Base-by-base conservation (phyloP, 306 rosid species). In the Cicer pinnatifidum region DNA sequence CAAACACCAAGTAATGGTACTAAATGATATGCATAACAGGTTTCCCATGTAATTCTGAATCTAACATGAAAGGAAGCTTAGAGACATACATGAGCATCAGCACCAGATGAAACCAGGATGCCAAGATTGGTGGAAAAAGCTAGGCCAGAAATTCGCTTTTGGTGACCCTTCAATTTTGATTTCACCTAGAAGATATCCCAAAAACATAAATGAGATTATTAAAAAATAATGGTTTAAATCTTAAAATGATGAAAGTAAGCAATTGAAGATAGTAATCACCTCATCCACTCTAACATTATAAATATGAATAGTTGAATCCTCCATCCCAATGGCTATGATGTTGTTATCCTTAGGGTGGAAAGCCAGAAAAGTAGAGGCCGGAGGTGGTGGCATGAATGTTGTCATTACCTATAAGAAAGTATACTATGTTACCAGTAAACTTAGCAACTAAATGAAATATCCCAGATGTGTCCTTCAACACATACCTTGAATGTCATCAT, bases 271-370 rank as follows among this genome's bases (percentile, higher is more conserved):
- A 37, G 69, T 43, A 75, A 56, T 64, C 84, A 92, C 98, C 98
- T 90, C 98, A 79, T 83, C 91, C 67, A 86, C 88, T 80, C 95
- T 81, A 69, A 85, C 90, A 83, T 86, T 88, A 81, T 87, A 92
- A 67, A 92, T 92, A 66, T 85, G 89, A 78, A 92, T 90, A 68
- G 95, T 83, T 61, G 92, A 92, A 80, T 92, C 97, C 75, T 84
- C 95, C 98, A 92, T 92, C 78, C 96, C 97, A 48, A 90, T 89
- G 83, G 98, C 98, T 35, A 92, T 85, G 84, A 92, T 85, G 86
- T 92, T 92, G 83, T 92, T 92, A 87, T 92, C 95, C 75, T 77
- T 85, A 52, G 98, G 98, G 79, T 90, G 91, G 80, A 92, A 90
- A 61, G 95, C 96, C 47, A 90, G 78, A 80, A 80, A 89, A 64